Evolutionary conservation across 2,329 filamentous ascomycete species (phyloP).

Genomic region (Neophaeococcomyces aloes): DNA sequence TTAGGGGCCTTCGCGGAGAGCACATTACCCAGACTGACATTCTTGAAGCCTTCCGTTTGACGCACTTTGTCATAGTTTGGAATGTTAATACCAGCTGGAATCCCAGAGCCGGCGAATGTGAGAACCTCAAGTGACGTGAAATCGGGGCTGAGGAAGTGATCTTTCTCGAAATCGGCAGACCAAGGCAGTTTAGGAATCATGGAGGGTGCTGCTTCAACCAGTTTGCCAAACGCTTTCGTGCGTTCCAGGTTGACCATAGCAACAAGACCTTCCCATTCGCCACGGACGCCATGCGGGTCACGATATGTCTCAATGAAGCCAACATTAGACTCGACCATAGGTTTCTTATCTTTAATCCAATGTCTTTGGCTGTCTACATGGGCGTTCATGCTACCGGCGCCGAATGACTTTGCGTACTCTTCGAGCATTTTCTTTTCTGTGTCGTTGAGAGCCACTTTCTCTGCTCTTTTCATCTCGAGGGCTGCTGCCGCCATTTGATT

Average conservation of each 20-base stretch:
- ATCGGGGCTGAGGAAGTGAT: slow-evolving; percentile 88
- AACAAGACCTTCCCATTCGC: slow-evolving; percentile 78
- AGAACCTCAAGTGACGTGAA: slow-evolving; percentile 91
- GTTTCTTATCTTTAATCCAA: slow-evolving; percentile 76
- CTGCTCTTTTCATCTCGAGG: slow-evolving; percentile 57
- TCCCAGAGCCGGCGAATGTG: slow-evolving; percentile 59
- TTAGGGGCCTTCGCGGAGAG: slow-evolving; percentile 82
- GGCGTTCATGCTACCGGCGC: slow-evolving; percentile 60
- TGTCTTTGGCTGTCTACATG: slow-evolving; percentile 71
- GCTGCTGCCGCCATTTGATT: slow-evolving; percentile 60
- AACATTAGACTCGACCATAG: slow-evolving; percentile 68
- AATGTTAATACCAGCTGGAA: slow-evolving; percentile 41
- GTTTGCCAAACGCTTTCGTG: slow-evolving; percentile 73
- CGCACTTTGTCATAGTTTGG: slow-evolving; percentile 51
- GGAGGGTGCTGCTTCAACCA: slow-evolving; percentile 68
- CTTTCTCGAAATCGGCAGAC: slow-evolving; percentile 83
- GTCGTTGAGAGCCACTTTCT: slow-evolving; percentile 60
- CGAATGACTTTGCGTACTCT: slow-evolving; percentile 66
- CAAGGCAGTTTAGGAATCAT: slow-evolving; percentile 88
- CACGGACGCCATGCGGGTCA: slow-evolving; percentile 68
- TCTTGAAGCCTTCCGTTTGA: slow-evolving; percentile 56
- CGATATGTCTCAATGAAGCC: slow-evolving; percentile 81
- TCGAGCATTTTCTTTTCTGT: slow-evolving; percentile 63
- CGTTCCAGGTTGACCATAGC: slow-evolving; percentile 77
- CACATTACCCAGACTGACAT: slow-evolving; percentile 80